Conservation (phyloP, 192 early-diverging fungal genomes). For the Spinellus fusiger region DNA sequence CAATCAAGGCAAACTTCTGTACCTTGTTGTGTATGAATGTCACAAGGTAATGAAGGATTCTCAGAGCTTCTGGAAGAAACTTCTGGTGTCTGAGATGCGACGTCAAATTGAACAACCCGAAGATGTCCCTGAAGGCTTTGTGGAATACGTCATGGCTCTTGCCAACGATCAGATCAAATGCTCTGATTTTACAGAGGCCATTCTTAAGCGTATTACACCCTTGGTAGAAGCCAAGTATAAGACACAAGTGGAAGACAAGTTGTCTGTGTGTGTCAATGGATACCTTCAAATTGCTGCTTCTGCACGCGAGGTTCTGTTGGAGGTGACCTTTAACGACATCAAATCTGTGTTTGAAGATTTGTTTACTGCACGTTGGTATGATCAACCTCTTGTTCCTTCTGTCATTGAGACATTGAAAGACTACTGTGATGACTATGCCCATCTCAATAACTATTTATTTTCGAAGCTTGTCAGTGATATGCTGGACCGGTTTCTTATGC, state of each 20-base stretch:
- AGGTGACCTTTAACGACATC: conserved; percentile 82
- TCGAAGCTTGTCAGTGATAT: conserved; percentile 81
- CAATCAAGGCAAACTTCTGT: conserved; percentile 84
- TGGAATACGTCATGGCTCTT: conserved; percentile 93
- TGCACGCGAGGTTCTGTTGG: conserved; percentile 68
- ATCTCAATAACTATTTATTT: conserved; percentile 88
- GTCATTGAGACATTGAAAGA: conserved; percentile 94
- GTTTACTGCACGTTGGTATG: conserved; percentile 87
- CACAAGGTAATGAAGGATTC: conserved; percentile 75
- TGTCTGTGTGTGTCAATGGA: conserved; percentile 77
- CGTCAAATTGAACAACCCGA: conserved; percentile 73
- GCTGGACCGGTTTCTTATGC: conserved; percentile 77
- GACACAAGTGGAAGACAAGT: conserved; percentile 52
- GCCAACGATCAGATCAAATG: conserved; percentile 92
- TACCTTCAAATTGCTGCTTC: conserved; percentile 86
- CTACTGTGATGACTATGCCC: conserved; percentile 85
- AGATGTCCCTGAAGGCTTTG: conserved; percentile 77
- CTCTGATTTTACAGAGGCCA: conserved; percentile 85
- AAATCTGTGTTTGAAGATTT: conserved; percentile 67
- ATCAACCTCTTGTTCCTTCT: conserved; percentile 77
- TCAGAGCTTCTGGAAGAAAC: conserved; percentile 74
- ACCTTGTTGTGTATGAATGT: conserved; percentile 80
- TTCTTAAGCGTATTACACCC: conserved; percentile 51
- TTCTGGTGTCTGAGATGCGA: conserved; percentile 68
- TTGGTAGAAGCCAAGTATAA: conserved; percentile 55